Conservation (phyloP, 2,329 filamentous ascomycete genomes). For the Dothideomycetes sp. region DNA sequence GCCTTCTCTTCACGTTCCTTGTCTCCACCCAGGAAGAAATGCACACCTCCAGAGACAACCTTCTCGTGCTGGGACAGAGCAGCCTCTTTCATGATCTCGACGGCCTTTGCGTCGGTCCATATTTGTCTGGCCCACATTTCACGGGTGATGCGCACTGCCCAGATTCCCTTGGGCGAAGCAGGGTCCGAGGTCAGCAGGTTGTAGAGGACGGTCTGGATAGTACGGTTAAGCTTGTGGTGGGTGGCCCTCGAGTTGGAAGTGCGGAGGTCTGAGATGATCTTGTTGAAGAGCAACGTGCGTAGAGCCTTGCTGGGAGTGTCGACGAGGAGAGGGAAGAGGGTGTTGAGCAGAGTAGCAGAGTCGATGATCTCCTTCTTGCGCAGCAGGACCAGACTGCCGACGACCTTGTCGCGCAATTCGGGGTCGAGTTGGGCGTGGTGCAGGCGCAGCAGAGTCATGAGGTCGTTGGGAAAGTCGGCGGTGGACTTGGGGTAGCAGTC, state of each 20-base stretch:
- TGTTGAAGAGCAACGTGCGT: conserved; percentile 72
- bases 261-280: conserved; percentile 84
- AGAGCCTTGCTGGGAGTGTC: conserved; percentile 87
- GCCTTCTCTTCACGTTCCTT: conserved; percentile 83
- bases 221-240: conserved; percentile 88
- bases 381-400: conserved; percentile 78
- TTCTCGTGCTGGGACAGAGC: conserved; percentile 86
- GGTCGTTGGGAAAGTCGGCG: conserved; percentile 64
- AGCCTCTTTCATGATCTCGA: conserved; percentile 97
- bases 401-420: conserved; percentile 87
- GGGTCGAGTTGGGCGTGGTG: conserved; percentile 77
- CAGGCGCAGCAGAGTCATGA: conserved; percentile 69
- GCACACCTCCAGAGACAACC: conserved; percentile 74
- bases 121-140: conserved; percentile 96
- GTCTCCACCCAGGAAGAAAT: conserved; percentile 93
- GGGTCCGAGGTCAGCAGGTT: conserved; percentile 83
- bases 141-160: conserved; percentile 90
- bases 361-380: conserved; percentile 88
- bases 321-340: conserved; percentile 87
- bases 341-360: conserved; percentile 72
- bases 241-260: conserved; percentile 77
- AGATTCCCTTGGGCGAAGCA: conserved; percentile 75
- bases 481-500: conserved; percentile 86
- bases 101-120: conserved; percentile 88
- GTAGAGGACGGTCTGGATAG: conserved; percentile 85